Conservation (phyloP, 345 rosid genomes). For the Psidium friedrichsthalianum region DNA sequence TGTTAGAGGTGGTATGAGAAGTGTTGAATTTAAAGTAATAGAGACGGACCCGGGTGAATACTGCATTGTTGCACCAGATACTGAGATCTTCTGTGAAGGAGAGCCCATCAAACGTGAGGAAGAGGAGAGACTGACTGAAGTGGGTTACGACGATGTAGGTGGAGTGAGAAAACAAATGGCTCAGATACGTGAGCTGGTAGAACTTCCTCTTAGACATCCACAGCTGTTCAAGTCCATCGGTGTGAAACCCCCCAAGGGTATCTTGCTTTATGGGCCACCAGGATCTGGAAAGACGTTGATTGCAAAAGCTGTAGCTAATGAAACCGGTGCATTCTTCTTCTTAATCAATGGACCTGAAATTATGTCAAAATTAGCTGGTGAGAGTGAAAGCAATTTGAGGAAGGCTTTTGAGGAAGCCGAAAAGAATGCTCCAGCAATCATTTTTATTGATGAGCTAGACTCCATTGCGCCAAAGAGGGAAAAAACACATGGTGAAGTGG, state of each 20-base stretch:
- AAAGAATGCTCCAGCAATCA: constrained; percentile 90
- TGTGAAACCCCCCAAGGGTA: constrained; percentile 94
- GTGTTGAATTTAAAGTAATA: constrained; percentile 79
- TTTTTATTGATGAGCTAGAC: constrained; percentile 85
- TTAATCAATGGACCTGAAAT: constrained; percentile 92
- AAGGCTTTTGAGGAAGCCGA: constrained; percentile 97
- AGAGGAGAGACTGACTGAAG: constrained; percentile 78
- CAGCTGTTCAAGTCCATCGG: constrained; percentile 93
- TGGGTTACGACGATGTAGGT: constrained; percentile 95
- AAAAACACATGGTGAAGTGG: constrained; percentile 92
- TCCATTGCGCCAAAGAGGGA: constrained; percentile 95
- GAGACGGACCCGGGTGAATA: constrained; percentile 83
- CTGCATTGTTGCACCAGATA: constrained; percentile 94
- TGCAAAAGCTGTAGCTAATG: constrained; percentile 91
- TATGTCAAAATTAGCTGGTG: constrained; percentile 95
- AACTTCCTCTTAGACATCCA: constrained; percentile 88
- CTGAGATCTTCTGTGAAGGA: constrained; percentile 94
- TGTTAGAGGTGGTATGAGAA: constrained; percentile 96
- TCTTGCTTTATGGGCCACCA: constrained; percentile 77
- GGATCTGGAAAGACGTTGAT: constrained; percentile 81
- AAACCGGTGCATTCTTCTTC: constrained; percentile 95
- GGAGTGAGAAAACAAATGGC: constrained; percentile 99
- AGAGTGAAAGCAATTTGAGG: constrained; percentile 95
- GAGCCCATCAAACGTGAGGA: constrained; percentile 91
- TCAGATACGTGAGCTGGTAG: constrained; percentile 87